Evolutionary conservation across 2,329 filamentous ascomycete species (phyloP), one percentile per base, ranked within the genome.

Genomic region (Penicillium palitans): DNA sequence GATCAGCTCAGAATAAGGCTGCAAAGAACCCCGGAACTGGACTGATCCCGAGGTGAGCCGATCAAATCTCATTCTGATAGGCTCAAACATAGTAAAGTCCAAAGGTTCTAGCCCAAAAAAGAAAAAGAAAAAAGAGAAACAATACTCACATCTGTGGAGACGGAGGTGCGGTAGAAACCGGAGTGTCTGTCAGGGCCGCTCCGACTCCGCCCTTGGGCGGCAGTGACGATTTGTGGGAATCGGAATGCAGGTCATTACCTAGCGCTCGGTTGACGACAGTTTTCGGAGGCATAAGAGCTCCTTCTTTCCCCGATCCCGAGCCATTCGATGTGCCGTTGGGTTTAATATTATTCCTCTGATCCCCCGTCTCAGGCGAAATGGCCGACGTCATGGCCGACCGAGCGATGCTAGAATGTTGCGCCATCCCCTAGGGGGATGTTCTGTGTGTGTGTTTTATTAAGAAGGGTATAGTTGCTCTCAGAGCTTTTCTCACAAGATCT

Each of bases 171-270:
- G 86, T 87, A 58, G 85, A 82, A 69, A 79, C 71, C 60, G 86
- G 86, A 61, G 86, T 89, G 73, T 89, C 86, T 65, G 81, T 85
- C 72, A 87, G 70, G 37, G 84, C 82, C 52, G 70, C 72, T 59
- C 83, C 82, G 66, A 83, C 78, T 67, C 80, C 80, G 69, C 79
- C 73, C 69, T 74, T 75, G 66, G 72, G 69, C 62, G 64, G 62
- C 62, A 68, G 72, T 46, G 69, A 70, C 55, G 66, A 63, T 64
- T 66, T 72, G 67, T 73, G 71, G 71, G 60, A 65, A 70, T 76
- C 73, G 66, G 72, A 68, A 72, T 73, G 72, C 67, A 74, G 56
- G 56, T 74, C 74, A 68, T 71, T 76, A 45, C 73, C 75, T 72
- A 78, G 74, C 67, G 76, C 74, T 73, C 76, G 69, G 58, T 74